These are phyloP conservation scores for Priceomyces castillae DNA, from an alignment of 805 yeast genomes.

Conservation along the genomic window DNA sequence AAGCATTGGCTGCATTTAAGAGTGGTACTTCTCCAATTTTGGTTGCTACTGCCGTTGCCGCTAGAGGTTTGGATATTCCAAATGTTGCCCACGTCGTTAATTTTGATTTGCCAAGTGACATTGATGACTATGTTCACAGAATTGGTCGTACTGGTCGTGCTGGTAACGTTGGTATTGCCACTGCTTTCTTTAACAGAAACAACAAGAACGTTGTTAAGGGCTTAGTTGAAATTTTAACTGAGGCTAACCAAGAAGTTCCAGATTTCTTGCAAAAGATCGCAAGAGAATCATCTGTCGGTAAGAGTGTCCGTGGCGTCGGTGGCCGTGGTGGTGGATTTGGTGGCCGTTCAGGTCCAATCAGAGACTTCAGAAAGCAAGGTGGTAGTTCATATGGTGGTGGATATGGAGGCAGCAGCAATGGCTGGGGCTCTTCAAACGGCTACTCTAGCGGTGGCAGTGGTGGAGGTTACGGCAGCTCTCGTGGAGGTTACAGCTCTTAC, in stretches of 20 bases:
- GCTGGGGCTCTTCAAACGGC: constrained; percentile 20
- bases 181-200: constrained; percentile 96
- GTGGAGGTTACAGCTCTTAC: constrained; percentile 16
- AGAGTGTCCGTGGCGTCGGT: constrained; percentile 39
- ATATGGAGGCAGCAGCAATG: constrained; percentile 22
- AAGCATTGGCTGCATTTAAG: constrained; percentile 92
- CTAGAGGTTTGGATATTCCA: constrained; percentile 99
- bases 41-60: constrained; percentile 99
- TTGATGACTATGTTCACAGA: constrained; percentile 98
- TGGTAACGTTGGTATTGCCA: constrained; percentile 97
- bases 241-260: constrained; percentile 98
- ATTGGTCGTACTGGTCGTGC: constrained; percentile 99
- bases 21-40: constrained; percentile 87
- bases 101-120: constrained; percentile 94
- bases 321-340: constrained; percentile 48
- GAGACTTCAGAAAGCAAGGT: constrained; percentile 54
- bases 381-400: constrained; percentile 37
- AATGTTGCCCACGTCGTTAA: constrained; percentile 97
- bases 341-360: constrained; percentile 48
- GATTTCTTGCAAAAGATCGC: constrained; percentile 75
- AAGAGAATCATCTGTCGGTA: constrained; percentile 65
- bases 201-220: constrained; percentile 88
- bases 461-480: constrained; percentile 12
- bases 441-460: constrained; percentile 10
- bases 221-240: constrained; percentile 78